A percentile compares a stretch with the other conserved stretches of the same genome.
Evolutionary conservation across 208 protist species (phyloP).

Genomic region (Leishmania gerbilli): DNA sequence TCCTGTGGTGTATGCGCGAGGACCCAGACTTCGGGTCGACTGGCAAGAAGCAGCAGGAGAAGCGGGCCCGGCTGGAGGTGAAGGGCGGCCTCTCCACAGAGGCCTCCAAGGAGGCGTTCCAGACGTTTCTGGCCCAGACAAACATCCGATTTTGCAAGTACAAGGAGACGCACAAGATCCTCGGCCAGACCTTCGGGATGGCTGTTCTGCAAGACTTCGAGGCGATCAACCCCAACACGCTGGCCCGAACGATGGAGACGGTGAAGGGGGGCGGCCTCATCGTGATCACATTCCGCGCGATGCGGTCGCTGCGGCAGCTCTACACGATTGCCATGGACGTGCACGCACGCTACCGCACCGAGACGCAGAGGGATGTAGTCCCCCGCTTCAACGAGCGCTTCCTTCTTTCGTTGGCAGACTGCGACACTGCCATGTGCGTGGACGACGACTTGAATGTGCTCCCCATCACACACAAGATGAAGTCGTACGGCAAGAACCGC

Average conservation of each 20-base stretch:
- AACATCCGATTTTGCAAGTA: conserved; percentile 99
- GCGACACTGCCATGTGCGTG: conserved; percentile 94
- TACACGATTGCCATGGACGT: conserved; percentile 99
- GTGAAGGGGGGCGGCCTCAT: conserved; percentile 99
- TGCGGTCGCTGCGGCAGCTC: conserved; percentile 97
- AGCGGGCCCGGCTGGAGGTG: conserved; percentile 95
- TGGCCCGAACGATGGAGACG: conserved; percentile 99
- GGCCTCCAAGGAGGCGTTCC: conserved; percentile 97
- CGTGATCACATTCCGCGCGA: conserved; percentile 97
- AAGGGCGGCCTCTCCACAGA: conserved; percentile 93
- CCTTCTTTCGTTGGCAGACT: conserved; percentile 97
- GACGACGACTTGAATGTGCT: conserved; percentile 99
- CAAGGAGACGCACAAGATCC: conserved; percentile 98
- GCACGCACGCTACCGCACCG: conserved; percentile 93
- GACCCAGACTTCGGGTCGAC: conserved; percentile 97
- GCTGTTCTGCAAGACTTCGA: conserved; percentile 99
- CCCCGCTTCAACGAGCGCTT: conserved; percentile 99
- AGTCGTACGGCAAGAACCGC: conserved; percentile 45
- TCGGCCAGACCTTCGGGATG: conserved; percentile 99
- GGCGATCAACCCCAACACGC: conserved; percentile 98
- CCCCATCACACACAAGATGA: conserved; percentile 94
- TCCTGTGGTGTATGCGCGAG: conserved; percentile 99
- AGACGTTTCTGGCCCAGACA: conserved; percentile 98
- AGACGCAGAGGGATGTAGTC: conserved; percentile 91
- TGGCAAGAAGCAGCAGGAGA: conserved; percentile 94